Base-by-base conservation (phyloP, 306 rosid genomes). In the Prunus kanzakura region DNA sequence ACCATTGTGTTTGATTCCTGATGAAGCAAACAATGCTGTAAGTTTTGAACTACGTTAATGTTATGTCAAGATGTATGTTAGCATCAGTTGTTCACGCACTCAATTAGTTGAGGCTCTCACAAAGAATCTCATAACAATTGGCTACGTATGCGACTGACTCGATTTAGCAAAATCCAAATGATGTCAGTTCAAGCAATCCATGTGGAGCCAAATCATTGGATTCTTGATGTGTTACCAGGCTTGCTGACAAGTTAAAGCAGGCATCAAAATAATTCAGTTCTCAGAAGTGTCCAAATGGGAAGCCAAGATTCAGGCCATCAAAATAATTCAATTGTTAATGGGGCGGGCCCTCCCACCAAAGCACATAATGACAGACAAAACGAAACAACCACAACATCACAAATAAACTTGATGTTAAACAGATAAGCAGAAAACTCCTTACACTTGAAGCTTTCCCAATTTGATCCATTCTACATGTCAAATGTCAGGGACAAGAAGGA, bases 201-300 rank as follows among this genome's bases (percentile, higher is more conserved):
- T 38, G 27, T 38, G 67, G 67, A 56, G 47, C 38, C 55, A 57
- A 72, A 22, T 38, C 16, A 72, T 49, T 71, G 45, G 52, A 55
- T 35, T 71, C 12, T 38, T 35, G 5, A 55, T 20, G 55, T 35
- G 41, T 54, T 19, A 35, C 22, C 51, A 22, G 23, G 61, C 66
- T 72, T 72, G 41, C 41, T 55, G 41, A 56, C 65, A 72, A 55
- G 66, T 57, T 71, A 71, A 58, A 72, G 54, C 55, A 57, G 27
- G 67, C 76, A 43, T 46, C 43, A 49, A 73, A 67, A 14, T 1
- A 58, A 73, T 54, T 22, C 76, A 23, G 14, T 41, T 23, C 45
- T 43, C 2, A 1, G 8, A 25, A 60, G 57, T 23, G 57, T 73
- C 68, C 77, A 73, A 73, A 60, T 72, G 55, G 55, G 55, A 57